Percentiles rank a stretch among this genome's conserved stretches.
Conservation (phyloP, 2,329 filamentous ascomycete genomes). For the Fusarium udum region DNA sequence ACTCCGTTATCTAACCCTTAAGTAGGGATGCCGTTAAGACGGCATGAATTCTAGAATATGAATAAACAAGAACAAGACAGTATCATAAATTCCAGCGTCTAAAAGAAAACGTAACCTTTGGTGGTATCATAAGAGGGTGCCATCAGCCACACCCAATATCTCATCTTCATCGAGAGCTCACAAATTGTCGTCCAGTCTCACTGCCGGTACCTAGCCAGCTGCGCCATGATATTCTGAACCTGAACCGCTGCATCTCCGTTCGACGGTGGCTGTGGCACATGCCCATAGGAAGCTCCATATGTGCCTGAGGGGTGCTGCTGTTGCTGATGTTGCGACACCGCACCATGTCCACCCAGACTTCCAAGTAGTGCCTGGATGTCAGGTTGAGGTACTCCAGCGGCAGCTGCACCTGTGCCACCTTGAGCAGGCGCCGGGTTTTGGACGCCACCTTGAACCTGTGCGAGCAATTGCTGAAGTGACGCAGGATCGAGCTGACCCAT, state of each 20-base stretch:
- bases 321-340: constrained; percentile 33
- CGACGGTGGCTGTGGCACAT: constrained; percentile 44
- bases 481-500: constrained; percentile 74
- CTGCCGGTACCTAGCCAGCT: constrained; percentile 72
- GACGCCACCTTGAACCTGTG: constrained; percentile 58
- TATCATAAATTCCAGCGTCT: constrained; percentile 16
- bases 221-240: constrained; percentile 79
- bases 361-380: constrained; percentile 60
- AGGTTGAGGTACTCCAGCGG: constrained; percentile 46
- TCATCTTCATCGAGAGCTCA: not conserved
- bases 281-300: constrained; percentile 47
- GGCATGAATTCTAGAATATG: constrained; percentile 21
- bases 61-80: constrained; percentile 7
- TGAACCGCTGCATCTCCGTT: constrained; percentile 58
- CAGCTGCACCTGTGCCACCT: constrained; percentile 31
- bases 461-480: constrained; percentile 75
- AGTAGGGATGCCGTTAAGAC: constrained; percentile 2
- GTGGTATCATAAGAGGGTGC: constrained; percentile 33
- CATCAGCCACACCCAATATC: not conserved
- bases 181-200: constrained; percentile 38
- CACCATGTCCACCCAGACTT: constrained; percentile 48
- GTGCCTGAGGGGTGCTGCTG: constrained; percentile 13
- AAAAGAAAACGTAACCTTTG: constrained; percentile 18
- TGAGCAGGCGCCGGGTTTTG: constrained; percentile 27
- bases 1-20: constrained; percentile 12